Percentiles rank a stretch among this genome's conserved stretches.
These are phyloP conservation scores for Argentina anserina DNA, from an alignment of 306 rosid species.

Conservation along the genomic window DNA sequence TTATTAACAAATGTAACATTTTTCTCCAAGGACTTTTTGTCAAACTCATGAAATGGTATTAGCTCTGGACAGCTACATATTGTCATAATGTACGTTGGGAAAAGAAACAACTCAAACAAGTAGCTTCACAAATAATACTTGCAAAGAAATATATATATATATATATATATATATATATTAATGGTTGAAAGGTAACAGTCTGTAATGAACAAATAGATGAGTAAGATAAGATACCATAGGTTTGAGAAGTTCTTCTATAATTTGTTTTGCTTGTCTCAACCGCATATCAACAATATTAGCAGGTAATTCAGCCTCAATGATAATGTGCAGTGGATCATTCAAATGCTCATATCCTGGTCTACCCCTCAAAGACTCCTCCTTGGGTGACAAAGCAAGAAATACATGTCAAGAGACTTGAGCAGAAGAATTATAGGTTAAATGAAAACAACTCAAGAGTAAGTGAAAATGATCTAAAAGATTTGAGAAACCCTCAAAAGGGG, in stretches of 20 bases:
- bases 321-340: constrained; percentile 85
- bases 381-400: constrained; percentile 13
- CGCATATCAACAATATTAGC: constrained; percentile 62
- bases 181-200: not conserved
- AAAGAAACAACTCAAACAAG: not conserved
- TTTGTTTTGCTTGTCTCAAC: constrained; percentile 85
- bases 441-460: not conserved
- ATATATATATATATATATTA: too few species aligned
- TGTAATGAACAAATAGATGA: not conserved
- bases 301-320: constrained; percentile 91
- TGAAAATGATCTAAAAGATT: not conserved
- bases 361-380: constrained; percentile 90
- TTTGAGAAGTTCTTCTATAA: constrained; percentile 84
- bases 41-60: constrained; percentile 2
- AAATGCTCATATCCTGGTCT: constrained; percentile 94
- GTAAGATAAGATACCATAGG: constrained; percentile 60
- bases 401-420: constrained; percentile 14
- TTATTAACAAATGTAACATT: not conserved
- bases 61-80: not conserved
- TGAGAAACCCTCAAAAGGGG: not conserved
- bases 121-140: not conserved
- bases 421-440: not conserved
- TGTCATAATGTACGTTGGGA: not conserved
- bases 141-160: not conserved
- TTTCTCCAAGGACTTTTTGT: not conserved